A percentile compares a stretch with the other conserved stretches of the same genome.
Conservation (phyloP, 2,329 filamentous ascomycete species). For the Penicillium italicum region DNA sequence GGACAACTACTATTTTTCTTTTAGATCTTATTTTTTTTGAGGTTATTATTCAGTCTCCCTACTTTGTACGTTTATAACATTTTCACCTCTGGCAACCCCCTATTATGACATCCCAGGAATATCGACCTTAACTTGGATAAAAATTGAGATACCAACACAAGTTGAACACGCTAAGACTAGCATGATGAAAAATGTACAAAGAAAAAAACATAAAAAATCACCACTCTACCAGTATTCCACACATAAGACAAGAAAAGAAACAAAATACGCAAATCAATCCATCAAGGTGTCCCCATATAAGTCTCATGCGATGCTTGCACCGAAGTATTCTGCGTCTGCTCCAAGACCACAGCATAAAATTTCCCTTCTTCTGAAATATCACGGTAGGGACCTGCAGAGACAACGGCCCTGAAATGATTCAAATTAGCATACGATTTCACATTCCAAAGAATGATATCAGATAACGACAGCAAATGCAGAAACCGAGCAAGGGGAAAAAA, state of each 20-base stretch:
- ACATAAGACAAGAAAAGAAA: background rate
- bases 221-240: background rate
- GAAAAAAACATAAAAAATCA: background rate
- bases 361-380: constrained; percentile 37
- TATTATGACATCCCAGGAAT: too few relatives aligned
- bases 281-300: constrained; percentile 8
- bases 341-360: constrained; percentile 38
- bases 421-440: background rate
- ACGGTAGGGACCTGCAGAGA: constrained; percentile 35
- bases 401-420: constrained; percentile 27
- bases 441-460: background rate
- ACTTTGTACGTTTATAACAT: too few relatives aligned
- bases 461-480: background rate
- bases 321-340: constrained; percentile 24
- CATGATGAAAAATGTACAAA: constrained; percentile 1
- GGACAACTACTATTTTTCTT: constrained; percentile 35
- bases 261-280: background rate
- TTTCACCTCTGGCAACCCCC: too few relatives aligned
- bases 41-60: too few relatives aligned
- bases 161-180: background rate
- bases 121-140: background rate
- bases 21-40: too few relatives aligned
- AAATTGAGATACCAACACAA: background rate
- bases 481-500: background rate
- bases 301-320: background rate